Conservation (phyloP, 805 yeast genomes). For the Candida wancherniae region DNA sequence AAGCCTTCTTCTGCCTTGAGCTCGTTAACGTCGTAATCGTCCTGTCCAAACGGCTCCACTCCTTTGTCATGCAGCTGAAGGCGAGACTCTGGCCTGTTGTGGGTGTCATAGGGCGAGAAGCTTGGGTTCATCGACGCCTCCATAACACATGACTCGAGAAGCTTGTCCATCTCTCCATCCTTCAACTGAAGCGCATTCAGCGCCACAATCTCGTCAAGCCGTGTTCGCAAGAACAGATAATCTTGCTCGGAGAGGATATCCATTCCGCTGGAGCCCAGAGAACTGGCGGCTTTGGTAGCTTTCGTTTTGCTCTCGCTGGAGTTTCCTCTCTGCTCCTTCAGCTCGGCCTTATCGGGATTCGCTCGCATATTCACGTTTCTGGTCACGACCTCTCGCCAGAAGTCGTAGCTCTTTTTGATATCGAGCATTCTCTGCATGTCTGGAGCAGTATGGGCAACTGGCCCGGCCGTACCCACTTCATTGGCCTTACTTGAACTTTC, state of each 20-base stretch:
- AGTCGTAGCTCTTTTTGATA: conserved; percentile 30
- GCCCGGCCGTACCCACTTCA: too few relatives aligned
- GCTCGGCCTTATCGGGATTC: conserved; percentile 3
- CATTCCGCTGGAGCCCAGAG: too few relatives aligned
- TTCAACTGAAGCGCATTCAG: conserved; percentile 4
- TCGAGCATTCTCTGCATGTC: conserved; percentile 15
- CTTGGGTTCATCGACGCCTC: conserved; percentile 7
- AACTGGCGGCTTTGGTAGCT: too few relatives aligned
- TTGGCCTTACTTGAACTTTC: too few relatives aligned
- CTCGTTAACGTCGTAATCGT: conserved; percentile 38
- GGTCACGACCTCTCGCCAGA: conserved; percentile 32
- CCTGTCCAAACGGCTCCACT: conserved; percentile 15
- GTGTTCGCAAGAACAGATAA: conserved; percentile 7
- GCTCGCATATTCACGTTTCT: conserved; percentile 3
- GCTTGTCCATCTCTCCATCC: conserved; percentile 9
- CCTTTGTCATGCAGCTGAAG: conserved; percentile 14
- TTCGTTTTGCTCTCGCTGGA: too few relatives aligned
- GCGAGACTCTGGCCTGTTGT: conserved; percentile 38
- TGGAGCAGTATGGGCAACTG: too few relatives aligned
- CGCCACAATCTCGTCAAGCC: conserved; percentile 9
- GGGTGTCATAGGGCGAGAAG: conserved; percentile 27
- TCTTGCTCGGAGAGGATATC: conserved; percentile 9
- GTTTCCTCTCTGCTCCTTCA: too few relatives aligned
- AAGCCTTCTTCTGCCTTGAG: conserved; percentile 24
- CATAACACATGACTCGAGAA: conserved; percentile 8